These are phyloP conservation scores for Nephelium lappaceum DNA, from an alignment of 345 rosid genomes.

Conservation along the genomic window DNA sequence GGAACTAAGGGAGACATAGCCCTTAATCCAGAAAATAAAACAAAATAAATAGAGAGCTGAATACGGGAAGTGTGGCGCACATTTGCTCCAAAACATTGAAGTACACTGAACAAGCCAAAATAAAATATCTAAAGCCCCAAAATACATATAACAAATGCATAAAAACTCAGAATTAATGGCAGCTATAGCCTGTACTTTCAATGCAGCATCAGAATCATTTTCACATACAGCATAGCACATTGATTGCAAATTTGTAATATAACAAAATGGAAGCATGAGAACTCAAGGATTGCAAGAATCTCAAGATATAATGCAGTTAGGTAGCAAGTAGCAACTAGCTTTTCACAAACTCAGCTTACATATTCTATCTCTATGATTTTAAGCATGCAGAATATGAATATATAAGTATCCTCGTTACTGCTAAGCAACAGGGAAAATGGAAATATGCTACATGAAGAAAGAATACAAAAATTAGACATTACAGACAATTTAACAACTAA, in stretches of 20 bases:
- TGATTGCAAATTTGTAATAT: not conserved
- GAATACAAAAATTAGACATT: not conserved
- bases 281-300: not conserved
- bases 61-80: not conserved
- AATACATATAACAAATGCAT: not conserved
- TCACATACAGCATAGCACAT: not conserved
- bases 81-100: constrained; percentile 7
- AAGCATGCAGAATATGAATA: constrained; percentile 10
- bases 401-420: not conserved
- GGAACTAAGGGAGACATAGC: not conserved
- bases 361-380: not conserved
- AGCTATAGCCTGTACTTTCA: not conserved
- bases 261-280: not conserved
- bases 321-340: not conserved
- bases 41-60: constrained; percentile 5
- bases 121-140: not conserved
- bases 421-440: not conserved
- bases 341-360: not conserved
- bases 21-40: not conserved
- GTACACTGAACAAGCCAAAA: not conserved
- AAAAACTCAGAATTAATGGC: not conserved
- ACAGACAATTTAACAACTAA: not conserved
- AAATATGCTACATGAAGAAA: not conserved
- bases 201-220: too few species aligned
- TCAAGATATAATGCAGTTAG: not conserved